These are phyloP conservation scores for Hymenoscyphus repandus DNA, from an alignment of 2,329 filamentous ascomycete species.

Conservation along the genomic window DNA sequence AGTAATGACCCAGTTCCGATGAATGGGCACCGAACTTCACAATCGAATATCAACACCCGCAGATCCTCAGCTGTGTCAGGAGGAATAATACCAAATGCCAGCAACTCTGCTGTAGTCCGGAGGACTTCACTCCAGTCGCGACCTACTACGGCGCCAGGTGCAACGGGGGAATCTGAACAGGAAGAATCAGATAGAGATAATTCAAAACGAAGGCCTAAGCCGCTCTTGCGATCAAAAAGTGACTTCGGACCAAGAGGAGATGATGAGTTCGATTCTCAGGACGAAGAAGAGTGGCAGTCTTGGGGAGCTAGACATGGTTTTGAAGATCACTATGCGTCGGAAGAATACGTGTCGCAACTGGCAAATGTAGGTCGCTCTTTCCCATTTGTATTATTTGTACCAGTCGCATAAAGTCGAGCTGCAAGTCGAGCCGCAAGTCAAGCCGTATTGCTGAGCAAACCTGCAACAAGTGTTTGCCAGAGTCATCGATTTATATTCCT, in stretches of 20 bases:
- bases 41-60: constrained; percentile 7
- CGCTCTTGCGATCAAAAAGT: constrained; percentile 41
- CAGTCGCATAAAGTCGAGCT: neutral
- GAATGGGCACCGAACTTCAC: constrained; percentile 15
- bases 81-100: neutral
- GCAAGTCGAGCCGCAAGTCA: no score
- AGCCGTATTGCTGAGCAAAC: neutral
- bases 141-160: constrained; percentile 22
- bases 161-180: constrained; percentile 23
- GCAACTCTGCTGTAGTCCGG: constrained; percentile 6
- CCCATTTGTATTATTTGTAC: constrained; percentile 8
- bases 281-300: constrained; percentile 26
- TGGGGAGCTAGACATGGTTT: constrained; percentile 58
- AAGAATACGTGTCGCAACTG: constrained; percentile 63
- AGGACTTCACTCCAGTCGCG: constrained; percentile 10
- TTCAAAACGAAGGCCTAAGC: constrained; percentile 20
- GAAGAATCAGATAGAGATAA: constrained; percentile 26
- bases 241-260: constrained; percentile 44
- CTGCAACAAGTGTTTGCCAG: neutral
- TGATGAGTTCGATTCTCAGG: constrained; percentile 19
- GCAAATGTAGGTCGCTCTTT: constrained; percentile 48
- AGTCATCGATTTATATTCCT: neutral
- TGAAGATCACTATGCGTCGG: constrained; percentile 66
- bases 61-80: constrained; percentile 3
- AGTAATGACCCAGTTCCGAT: constrained; percentile 24